Evolutionary conservation across 192 early-diverging fungal species (phyloP).

Genomic region (Coemansia umbellata): DNA sequence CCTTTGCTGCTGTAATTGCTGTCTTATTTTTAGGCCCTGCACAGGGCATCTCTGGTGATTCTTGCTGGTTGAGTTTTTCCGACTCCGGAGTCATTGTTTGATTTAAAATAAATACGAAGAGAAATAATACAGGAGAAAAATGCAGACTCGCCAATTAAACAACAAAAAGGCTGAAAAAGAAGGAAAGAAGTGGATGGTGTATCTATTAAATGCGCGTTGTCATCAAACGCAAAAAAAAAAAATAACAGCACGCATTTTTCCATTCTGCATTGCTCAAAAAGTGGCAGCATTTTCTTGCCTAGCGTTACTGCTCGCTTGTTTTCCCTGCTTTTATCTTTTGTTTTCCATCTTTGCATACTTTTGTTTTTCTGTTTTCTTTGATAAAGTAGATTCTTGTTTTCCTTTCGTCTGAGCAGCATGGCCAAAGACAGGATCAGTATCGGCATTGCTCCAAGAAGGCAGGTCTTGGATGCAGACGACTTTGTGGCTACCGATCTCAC

Average conservation of each 20-base stretch:
- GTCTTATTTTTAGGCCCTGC: background rate
- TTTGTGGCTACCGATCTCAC: slow-evolving; percentile 12
- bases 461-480: slow-evolving; percentile 19
- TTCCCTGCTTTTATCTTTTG: background rate
- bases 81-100: no score
- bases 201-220: no score
- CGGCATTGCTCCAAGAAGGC: slow-evolving; percentile 22
- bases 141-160: background rate
- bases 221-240: no score
- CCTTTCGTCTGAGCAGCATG: slow-evolving; percentile 6
- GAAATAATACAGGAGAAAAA: background rate
- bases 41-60: no score
- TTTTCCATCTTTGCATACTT: background rate
- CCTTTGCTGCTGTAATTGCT: background rate
- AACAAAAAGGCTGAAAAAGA: no score
- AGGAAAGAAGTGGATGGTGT: no score
- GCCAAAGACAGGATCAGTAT: slow-evolving; percentile 19
- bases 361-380: background rate
- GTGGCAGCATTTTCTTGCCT: background rate
- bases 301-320: background rate
- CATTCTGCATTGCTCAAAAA: no score
- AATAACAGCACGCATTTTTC: no score
- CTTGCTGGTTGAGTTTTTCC: no score
- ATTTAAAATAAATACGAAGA: no score
- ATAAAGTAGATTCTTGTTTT: background rate